Evolutionary conservation across 345 rosid genomes (phyloP).

Genomic region (Salix dunnii): DNA sequence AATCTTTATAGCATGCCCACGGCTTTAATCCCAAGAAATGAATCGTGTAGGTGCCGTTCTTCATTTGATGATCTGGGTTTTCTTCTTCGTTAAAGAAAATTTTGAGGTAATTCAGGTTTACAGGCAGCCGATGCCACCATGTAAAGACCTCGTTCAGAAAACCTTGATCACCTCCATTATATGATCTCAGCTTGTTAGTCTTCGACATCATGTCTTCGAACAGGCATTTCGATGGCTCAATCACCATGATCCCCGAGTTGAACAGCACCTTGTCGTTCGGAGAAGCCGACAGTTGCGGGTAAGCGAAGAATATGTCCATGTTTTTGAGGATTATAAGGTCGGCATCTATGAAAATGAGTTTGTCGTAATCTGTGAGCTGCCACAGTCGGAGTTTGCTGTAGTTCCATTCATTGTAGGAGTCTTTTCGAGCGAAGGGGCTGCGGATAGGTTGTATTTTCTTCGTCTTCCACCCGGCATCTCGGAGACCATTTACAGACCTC

Average conservation of each 20-base stretch:
- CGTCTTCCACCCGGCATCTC: slow-evolving; percentile 65
- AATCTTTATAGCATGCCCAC: slow-evolving; percentile 86
- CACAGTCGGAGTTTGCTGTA: slow-evolving; percentile 83
- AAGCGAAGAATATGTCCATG: slow-evolving; percentile 49
- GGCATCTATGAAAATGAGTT: slow-evolving; percentile 68
- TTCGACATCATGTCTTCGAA: slow-evolving; percentile 54
- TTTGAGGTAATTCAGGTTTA: slow-evolving; percentile 51
- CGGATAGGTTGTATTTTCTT: slow-evolving; percentile 47
- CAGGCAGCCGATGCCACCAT: slow-evolving; percentile 85
- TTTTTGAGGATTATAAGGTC: slow-evolving; percentile 56
- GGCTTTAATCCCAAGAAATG: slow-evolving; percentile 87
- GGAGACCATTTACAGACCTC: slow-evolving; percentile 44
- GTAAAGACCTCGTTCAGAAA: slow-evolving; percentile 70
- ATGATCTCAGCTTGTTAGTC: slow-evolving; percentile 38
- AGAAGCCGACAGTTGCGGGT: slow-evolving; percentile 66
- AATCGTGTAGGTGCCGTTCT: slow-evolving; percentile 29
- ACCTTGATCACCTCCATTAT: slow-evolving; percentile 91
- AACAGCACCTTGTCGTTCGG: slow-evolving; percentile 41
- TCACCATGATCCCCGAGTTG: slow-evolving; percentile 82
- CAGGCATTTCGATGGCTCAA: slow-evolving; percentile 76
- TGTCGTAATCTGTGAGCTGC: slow-evolving; percentile 57
- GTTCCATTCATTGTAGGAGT: slow-evolving; percentile 83
- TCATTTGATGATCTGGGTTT: slow-evolving; percentile 10
- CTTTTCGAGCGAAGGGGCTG: slow-evolving; percentile 49
- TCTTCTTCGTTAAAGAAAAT: slow-evolving; percentile 5